Evolutionary conservation across 805 yeast genomes (phyloP), one percentile per base, ranked within the genome.

Genomic region (Wickerhamomyces bovis): DNA sequence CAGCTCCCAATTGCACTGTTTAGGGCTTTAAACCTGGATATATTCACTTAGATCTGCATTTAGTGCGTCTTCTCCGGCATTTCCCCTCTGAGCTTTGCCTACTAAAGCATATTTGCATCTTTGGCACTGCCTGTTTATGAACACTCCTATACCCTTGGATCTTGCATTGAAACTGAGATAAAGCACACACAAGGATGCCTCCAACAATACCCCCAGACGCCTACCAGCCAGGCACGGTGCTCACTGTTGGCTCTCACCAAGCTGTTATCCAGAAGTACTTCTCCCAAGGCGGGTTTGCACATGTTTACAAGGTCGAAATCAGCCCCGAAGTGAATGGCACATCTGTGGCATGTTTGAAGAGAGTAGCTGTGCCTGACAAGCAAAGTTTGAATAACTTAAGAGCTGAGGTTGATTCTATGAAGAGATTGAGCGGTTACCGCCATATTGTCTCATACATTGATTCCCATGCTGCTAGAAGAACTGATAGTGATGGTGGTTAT

Each of bases 351-450:
- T 94, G 98, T 63, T 72, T 94, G 58, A 94, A 94, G 66, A 76
- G 99, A 52, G 98, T 94, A n/a, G 83, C 83, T 28, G 99, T 94
- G 3, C 97, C 97, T 4, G 89, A 85, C 62, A 94, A 94, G 65
- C 77, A 81, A 58, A 85, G 85, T 44, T 73, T 94, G 62, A 88
- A 86, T 56, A 76, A 83, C 21, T 71, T 94, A 43, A 72, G 98
- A 51, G 96, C 95, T 36, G 99, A 94, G 64, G 99, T 94, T 15
- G 98, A 94, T 62, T 95, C 97, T 12, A 92, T 94, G 98, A 86
- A 88, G 66, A 73, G 96, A 23, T 71, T 94, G 30, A 72, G 82
- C 51, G 96, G 95, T 9, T 78, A 85, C 53, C 76, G 77, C 41
- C 82, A 83, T 61, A 81, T 94, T 51, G 99, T 94, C 2, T 81